A percentile compares a stretch with the other conserved stretches of the same genome.
phyloP scores from a whole-genome alignment of 306 rosid species.

The Cicer yamashitae region DNA sequence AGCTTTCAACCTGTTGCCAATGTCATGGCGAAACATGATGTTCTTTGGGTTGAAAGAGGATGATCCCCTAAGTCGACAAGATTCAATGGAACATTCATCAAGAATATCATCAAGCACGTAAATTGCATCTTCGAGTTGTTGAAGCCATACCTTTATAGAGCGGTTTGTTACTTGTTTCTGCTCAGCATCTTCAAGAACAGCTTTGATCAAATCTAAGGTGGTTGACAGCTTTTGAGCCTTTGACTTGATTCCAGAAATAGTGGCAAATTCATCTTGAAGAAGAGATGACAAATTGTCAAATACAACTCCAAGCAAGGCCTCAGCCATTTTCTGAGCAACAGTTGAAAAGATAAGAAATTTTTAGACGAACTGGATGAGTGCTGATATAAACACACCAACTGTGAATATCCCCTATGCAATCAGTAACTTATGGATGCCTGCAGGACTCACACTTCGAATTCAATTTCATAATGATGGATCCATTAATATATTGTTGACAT shows the following conservation, averaged over 20 bases:
- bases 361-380: background rate
- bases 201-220: background rate
- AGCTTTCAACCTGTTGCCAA: background rate
- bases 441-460: too few relatives aligned
- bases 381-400: background rate
- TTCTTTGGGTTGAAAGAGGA: background rate
- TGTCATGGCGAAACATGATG: background rate
- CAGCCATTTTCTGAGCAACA: slow-evolving; percentile 5
- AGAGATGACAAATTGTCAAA: background rate
- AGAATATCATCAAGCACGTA: slow-evolving; percentile 14
- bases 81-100: background rate
- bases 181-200: slow-evolving; percentile 25
- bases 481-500: too few relatives aligned
- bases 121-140: background rate
- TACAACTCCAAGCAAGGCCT: background rate
- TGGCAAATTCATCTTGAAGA: slow-evolving; percentile 5
- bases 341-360: background rate
- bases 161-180: background rate
- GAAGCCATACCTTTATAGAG: background rate
- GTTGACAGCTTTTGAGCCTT: slow-evolving; percentile 3
- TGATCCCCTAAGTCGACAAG: background rate
- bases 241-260: background rate
- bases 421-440: too few relatives aligned
- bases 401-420: too few relatives aligned
- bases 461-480: too few relatives aligned